These are phyloP conservation scores for Ogataea saltuana DNA, from an alignment of 805 yeast species.

Conservation along the genomic window DNA sequence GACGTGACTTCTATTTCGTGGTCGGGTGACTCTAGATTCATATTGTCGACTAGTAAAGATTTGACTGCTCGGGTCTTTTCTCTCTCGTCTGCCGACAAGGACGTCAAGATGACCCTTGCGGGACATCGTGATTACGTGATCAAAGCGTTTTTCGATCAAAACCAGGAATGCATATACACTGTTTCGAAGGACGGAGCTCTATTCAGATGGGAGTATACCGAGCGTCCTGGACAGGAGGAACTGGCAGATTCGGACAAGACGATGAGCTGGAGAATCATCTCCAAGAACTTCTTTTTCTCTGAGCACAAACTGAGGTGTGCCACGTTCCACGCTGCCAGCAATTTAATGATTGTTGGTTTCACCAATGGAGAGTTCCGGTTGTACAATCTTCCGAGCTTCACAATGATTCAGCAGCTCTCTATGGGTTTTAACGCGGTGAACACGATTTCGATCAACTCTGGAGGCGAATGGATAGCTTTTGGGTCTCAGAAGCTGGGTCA, in stretches of 20 bases:
- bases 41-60: slow-evolving; percentile 85
- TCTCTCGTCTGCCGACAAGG: slow-evolving; percentile 63
- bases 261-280: slow-evolving; percentile 79
- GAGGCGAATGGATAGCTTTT: slow-evolving; percentile 97
- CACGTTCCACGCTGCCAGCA: slow-evolving; percentile 73
- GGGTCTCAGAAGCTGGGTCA: slow-evolving; percentile 94
- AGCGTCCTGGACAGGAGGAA: slow-evolving; percentile 50
- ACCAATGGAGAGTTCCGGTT: slow-evolving; percentile 86
- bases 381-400: slow-evolving; percentile 82
- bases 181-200: slow-evolving; percentile 94
- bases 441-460: slow-evolving; percentile 71
- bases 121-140: slow-evolving; percentile 92
- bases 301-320: slow-evolving; percentile 77
- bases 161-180: slow-evolving; percentile 89
- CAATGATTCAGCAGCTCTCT: slow-evolving; percentile 77
- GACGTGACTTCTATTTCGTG: slow-evolving; percentile 78
- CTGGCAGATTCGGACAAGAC: slow-evolving; percentile 45
- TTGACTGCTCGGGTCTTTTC: slow-evolving; percentile 86
- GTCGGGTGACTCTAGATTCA: slow-evolving; percentile 89
- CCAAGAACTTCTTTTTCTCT: slow-evolving; percentile 72
- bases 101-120: slow-evolving; percentile 80
- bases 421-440: slow-evolving; percentile 92
- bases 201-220: slow-evolving; percentile 85
- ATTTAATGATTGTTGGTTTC: slow-evolving; percentile 85
- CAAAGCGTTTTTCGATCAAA: slow-evolving; percentile 81